Conservation (phyloP, 2,329 filamentous ascomycete genomes). For the Dichotomopilus funicola region DNA sequence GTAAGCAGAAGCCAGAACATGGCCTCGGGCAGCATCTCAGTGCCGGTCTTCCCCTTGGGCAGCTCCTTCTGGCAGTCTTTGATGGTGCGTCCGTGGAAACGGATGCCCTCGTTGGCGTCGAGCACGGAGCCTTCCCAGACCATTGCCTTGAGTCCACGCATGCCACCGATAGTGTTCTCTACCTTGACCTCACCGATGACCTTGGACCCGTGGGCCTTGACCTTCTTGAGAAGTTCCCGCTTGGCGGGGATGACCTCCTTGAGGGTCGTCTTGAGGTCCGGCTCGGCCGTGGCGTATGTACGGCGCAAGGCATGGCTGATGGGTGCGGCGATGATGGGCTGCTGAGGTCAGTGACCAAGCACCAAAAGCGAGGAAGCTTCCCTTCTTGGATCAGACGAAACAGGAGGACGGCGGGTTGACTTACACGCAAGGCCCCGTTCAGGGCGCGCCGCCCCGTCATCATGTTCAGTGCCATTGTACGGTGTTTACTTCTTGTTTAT, state of each 20-base stretch:
- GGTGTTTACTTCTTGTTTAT: background rate
- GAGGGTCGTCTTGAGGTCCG: constrained; percentile 82
- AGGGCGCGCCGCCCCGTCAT: constrained; percentile 57
- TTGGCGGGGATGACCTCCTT: constrained; percentile 82
- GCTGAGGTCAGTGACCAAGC: background rate
- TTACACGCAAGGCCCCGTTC: constrained; percentile 57
- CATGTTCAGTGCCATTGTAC: constrained; percentile 54
- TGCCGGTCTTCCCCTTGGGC: constrained; percentile 84
- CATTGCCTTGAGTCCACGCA: constrained; percentile 97
- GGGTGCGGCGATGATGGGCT: constrained; percentile 14
- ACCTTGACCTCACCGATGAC: constrained; percentile 89
- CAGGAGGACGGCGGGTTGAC: constrained; percentile 20
- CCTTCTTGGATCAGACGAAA: background rate
- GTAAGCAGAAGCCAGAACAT: constrained; percentile 99
- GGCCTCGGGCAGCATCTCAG: constrained; percentile 95
- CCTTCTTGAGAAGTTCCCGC: constrained; percentile 85
- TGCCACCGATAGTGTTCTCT: constrained; percentile 88
- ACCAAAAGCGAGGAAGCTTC: background rate
- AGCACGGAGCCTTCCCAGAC: constrained; percentile 98
- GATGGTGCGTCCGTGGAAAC: constrained; percentile 96
- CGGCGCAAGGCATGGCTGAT: constrained; percentile 30
- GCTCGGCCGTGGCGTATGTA: constrained; percentile 69
- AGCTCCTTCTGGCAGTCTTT: constrained; percentile 94
- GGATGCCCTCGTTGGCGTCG: constrained; percentile 93
- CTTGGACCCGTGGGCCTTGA: constrained; percentile 79